These are phyloP conservation scores for Balakata baccata DNA, from an alignment of 345 rosid species.

Conservation along the genomic window DNA sequence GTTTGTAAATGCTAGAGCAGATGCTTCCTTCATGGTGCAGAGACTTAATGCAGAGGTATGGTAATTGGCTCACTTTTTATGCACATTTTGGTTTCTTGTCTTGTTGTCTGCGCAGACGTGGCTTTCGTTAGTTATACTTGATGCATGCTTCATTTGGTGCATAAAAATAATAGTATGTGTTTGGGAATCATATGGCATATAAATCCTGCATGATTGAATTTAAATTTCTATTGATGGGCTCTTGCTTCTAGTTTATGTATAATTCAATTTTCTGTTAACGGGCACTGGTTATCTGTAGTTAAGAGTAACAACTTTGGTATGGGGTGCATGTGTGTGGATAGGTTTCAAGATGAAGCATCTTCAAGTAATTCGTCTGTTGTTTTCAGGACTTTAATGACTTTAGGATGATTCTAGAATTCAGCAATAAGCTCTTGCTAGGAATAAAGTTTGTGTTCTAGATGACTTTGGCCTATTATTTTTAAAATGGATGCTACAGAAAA, in stretches of 20 bases:
- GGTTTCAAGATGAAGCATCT: conserved; percentile 5
- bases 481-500: not conserved
- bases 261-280: not conserved
- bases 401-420: not conserved
- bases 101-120: not conserved
- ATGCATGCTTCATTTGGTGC: not conserved
- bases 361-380: not conserved
- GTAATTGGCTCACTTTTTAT: not conserved
- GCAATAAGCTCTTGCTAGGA: not conserved
- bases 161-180: not conserved
- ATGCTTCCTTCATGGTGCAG: conserved; percentile 64
- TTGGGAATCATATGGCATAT: not conserved
- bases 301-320: not conserved
- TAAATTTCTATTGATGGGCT: not conserved
- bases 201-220: not conserved
- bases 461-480: conserved; percentile 5
- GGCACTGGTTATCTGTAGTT: not conserved
- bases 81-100: not conserved
- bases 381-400: not conserved
- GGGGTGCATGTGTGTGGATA: not conserved
- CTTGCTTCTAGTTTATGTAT: not conserved
- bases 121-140: not conserved
- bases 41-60: conserved; percentile 71
- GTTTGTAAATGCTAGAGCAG: conserved; percentile 76
- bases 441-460: conserved; percentile 1